Evolutionary conservation across 768 basidiomycete genomes (phyloP).

Genomic region (Saitozyma podzolica): DNA sequence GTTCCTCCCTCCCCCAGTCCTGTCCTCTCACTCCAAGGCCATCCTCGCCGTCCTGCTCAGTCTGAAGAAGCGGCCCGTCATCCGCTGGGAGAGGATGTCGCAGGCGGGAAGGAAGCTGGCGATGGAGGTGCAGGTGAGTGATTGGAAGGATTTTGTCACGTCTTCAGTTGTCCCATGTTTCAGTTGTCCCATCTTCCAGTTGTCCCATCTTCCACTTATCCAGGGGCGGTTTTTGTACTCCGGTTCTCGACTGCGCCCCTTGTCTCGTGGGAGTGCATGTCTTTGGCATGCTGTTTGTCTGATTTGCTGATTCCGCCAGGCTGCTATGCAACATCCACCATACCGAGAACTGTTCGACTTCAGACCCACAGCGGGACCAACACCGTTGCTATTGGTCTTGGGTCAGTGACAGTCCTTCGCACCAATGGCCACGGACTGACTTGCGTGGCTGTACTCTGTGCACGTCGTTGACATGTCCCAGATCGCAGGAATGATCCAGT

Average conservation of each 20-base stretch:
- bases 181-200: too few species aligned
- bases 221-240: not conserved
- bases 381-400: conserved; percentile 81
- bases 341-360: conserved; percentile 87
- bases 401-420: conserved; percentile 29
- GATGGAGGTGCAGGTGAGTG: conserved; percentile 72
- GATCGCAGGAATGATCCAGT: conserved; percentile 97
- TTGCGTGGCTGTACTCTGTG: not conserved
- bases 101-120: conserved; percentile 87
- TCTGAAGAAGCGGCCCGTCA: conserved; percentile 91
- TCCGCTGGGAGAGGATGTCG: conserved; percentile 92
- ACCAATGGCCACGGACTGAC: not conserved
- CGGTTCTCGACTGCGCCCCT: not conserved
- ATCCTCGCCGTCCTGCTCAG: conserved; percentile 84
- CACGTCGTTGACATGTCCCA: conserved; percentile 1
- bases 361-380: conserved; percentile 75
- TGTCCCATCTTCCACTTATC: not conserved
- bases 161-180: too few species aligned
- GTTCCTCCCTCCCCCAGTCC: conserved; percentile 56
- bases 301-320: conserved; percentile 55
- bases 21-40: conserved; percentile 76
- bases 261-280: not conserved
- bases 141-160: not conserved
- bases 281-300: conserved; percentile 3
- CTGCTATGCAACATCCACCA: conserved; percentile 68